These are phyloP conservation scores for Leccinum arenicola DNA, from an alignment of 768 basidiomycete genomes.

Conservation along the genomic window DNA sequence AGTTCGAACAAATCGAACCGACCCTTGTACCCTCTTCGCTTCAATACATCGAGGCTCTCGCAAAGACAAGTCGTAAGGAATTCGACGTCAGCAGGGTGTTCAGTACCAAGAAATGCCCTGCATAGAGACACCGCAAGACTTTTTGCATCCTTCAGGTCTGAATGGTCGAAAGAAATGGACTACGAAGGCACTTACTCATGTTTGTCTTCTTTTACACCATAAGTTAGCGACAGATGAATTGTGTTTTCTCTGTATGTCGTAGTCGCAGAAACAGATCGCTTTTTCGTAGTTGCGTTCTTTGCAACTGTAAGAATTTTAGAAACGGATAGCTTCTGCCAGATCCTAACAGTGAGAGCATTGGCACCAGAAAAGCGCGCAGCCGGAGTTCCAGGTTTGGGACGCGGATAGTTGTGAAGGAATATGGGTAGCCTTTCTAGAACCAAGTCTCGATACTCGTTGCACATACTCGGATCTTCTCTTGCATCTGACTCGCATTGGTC, in stretches of 20 bases:
- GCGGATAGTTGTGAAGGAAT: too few relatives aligned
- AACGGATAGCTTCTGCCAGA: constrained; percentile 59
- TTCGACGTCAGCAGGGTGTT: constrained; percentile 79
- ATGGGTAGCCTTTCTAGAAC: too few relatives aligned
- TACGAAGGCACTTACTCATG: constrained; percentile 59
- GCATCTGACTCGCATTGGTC: too few relatives aligned
- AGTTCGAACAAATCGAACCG: constrained; percentile 8
- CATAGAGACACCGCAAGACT: constrained; percentile 84
- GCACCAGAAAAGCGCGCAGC: constrained; percentile 51
- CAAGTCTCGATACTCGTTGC: too few relatives aligned
- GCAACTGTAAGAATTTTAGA: constrained; percentile 56
- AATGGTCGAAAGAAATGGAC: background rate
- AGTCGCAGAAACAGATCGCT: constrained; percentile 66
- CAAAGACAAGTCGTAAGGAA: constrained; percentile 89
- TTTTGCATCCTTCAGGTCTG: background rate
- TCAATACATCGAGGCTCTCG: constrained; percentile 78
- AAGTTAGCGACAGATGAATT: constrained; percentile 70
- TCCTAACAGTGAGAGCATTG: constrained; percentile 57
- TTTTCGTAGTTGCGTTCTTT: constrained; percentile 40
- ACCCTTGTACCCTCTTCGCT: constrained; percentile 82
- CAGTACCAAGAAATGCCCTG: constrained; percentile 67
- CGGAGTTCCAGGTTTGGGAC: constrained; percentile 38
- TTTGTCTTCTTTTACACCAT: constrained; percentile 70
- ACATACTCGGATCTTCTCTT: too few relatives aligned
- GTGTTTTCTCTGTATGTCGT: constrained; percentile 50